These are phyloP conservation scores for Mrakia blollopis DNA, from an alignment of 768 basidiomycete genomes.

Conservation along the genomic window DNA sequence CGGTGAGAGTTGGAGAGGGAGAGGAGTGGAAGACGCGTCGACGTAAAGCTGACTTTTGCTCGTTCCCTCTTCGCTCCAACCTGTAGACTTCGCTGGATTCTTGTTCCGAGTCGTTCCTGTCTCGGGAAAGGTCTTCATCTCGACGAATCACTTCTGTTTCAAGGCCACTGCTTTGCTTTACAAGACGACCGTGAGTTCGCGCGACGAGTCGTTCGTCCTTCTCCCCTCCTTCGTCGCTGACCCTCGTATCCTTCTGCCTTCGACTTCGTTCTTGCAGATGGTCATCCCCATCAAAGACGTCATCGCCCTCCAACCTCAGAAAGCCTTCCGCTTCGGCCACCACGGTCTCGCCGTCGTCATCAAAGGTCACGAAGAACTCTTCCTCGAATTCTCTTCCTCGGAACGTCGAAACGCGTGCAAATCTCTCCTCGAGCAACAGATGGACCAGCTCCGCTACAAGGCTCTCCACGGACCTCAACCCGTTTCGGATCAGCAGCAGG, in stretches of 20 bases:
- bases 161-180: constrained; percentile 77
- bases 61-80: background rate
- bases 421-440: constrained; percentile 66
- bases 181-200: constrained; percentile 67
- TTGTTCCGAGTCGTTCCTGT: constrained; percentile 85
- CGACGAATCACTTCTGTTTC: constrained; percentile 92
- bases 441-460: constrained; percentile 56
- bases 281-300: constrained; percentile 86
- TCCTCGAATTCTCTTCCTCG: constrained; percentile 84
- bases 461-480: constrained; percentile 40
- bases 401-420: constrained; percentile 77
- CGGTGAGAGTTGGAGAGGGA: no score
- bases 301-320: constrained; percentile 72
- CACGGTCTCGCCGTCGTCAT: constrained; percentile 84
- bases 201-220: background rate
- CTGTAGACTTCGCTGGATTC: constrained; percentile 83
- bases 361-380: constrained; percentile 93
- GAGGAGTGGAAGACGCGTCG: background rate
- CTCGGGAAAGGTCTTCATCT: constrained; percentile 80
- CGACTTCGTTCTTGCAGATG: constrained; percentile 59
- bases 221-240: constrained; percentile 19
- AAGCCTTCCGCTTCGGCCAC: constrained; percentile 83
- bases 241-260: background rate
- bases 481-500: constrained; percentile 55
- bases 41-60: background rate